phyloP scores from a whole-genome alignment of 192 early-diverging fungal species.

The Thoreauomyces humboldtii region DNA sequence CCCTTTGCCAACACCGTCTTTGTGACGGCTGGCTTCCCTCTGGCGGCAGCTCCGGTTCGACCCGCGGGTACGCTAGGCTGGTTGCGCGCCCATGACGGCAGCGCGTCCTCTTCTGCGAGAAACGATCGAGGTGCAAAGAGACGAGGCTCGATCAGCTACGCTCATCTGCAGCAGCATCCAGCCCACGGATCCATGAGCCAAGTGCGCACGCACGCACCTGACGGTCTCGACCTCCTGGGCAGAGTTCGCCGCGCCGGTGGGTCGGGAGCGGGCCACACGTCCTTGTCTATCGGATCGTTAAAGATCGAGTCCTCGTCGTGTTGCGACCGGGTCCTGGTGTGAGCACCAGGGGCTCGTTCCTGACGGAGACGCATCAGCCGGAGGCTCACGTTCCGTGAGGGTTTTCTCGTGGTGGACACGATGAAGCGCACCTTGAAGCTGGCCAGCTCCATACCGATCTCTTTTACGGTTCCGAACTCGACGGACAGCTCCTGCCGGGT shows the following conservation, averaged over 20 bases:
- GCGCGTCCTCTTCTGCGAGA: conserved; percentile 27
- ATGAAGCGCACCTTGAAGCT: conserved; percentile 49
- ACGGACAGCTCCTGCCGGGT: conserved; percentile 33
- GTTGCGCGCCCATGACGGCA: conserved; percentile 43
- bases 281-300: conserved; percentile 31
- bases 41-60: background rate
- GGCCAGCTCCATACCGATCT: conserved; percentile 47
- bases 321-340: conserved; percentile 6
- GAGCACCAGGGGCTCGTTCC: no score
- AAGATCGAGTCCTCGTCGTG: conserved; percentile 19
- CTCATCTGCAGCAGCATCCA: no score
- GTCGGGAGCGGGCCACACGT: conserved; percentile 54
- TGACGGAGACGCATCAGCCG: no score
- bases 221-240: background rate
- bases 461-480: conserved; percentile 55
- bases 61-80: conserved; percentile 17
- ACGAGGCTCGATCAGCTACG: no score
- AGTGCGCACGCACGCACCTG: conserved; percentile 2
- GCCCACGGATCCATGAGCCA: background rate
- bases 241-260: conserved; percentile 29
- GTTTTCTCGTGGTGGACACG: background rate
- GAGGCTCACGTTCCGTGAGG: no score
- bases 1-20: conserved; percentile 14
- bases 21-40: conserved; percentile 12
- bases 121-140: background rate